Percentiles rank a stretch among this genome's conserved stretches.
These are phyloP conservation scores for Kwoniella newhampshirensis DNA, from an alignment of 768 basidiomycete species.

Conservation along the genomic window DNA sequence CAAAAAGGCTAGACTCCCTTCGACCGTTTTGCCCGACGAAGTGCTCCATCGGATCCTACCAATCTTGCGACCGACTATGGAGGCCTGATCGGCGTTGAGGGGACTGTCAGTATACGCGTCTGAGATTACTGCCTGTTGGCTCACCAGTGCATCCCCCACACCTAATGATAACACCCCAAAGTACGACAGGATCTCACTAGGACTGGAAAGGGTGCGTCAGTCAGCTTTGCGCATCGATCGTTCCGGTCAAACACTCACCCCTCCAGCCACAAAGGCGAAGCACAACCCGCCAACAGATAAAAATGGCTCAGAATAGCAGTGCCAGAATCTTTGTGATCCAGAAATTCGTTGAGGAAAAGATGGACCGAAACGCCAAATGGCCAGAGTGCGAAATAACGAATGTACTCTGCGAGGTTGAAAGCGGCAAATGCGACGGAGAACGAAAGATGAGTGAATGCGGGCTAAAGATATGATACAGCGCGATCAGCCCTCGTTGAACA, in stretches of 20 bases:
- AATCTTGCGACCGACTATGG: constrained; percentile 81
- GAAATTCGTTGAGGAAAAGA: constrained; percentile 94
- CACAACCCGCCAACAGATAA: constrained; percentile 92
- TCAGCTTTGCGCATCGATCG: too few species aligned
- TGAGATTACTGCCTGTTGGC: too few species aligned
- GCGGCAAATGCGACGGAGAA: constrained; percentile 93
- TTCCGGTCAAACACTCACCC: constrained; percentile 60
- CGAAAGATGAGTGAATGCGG: constrained; percentile 90
- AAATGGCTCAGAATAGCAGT: constrained; percentile 97
- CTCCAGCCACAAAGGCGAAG: constrained; percentile 91
- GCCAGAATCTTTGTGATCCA: constrained; percentile 90
- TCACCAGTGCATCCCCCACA: constrained; percentile 86
- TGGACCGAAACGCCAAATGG: constrained; percentile 91
- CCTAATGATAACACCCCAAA: constrained; percentile 88
- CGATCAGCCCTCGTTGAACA: not conserved
- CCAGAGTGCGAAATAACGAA: constrained; percentile 97
- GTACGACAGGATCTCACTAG: constrained; percentile 60
- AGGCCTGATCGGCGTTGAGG: constrained; percentile 62
- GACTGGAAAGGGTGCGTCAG: constrained; percentile 55
- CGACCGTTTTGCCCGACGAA: constrained; percentile 80
- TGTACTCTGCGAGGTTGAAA: constrained; percentile 94
- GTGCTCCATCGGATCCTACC: constrained; percentile 83
- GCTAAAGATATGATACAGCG: constrained; percentile 58
- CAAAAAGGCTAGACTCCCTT: constrained; percentile 83
- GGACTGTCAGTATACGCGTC: too few species aligned